Evolutionary conservation across 306 rosid species (phyloP).

Genomic region (Aeschynomene evenia): DNA sequence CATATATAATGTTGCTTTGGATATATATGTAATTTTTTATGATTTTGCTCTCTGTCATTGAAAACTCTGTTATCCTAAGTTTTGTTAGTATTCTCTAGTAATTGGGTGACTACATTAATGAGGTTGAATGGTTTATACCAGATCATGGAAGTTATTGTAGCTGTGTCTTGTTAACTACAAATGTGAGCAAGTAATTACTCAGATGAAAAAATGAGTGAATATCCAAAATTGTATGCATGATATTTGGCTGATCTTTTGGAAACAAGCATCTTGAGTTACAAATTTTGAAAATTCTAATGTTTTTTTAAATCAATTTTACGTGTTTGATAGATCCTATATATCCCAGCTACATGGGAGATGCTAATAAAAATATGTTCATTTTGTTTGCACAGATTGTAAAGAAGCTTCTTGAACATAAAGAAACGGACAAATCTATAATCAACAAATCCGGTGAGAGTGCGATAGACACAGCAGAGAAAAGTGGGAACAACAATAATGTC

Average conservation of each 20-base stretch:
- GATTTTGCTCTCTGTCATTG: background rate
- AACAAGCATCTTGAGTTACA: no score
- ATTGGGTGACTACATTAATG: background rate
- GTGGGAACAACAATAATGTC: conserved; percentile 43
- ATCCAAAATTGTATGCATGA: no score
- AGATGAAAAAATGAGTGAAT: no score
- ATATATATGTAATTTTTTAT: background rate
- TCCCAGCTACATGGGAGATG: background rate
- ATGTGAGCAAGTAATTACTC: no score
- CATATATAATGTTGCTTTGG: background rate
- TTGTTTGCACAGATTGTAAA: conserved; percentile 70
- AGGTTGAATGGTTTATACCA: background rate
- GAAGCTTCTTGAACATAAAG: conserved; percentile 54
- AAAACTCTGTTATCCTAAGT: background rate
- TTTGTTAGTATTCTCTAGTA: background rate
- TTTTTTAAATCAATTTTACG: background rate
- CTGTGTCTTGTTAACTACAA: no score
- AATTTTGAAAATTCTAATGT: no score
- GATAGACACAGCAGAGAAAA: conserved; percentile 89
- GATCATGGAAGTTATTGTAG: background rate
- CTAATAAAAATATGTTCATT: background rate
- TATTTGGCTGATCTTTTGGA: background rate
- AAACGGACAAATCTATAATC: conserved; percentile 46
- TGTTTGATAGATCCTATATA: background rate
- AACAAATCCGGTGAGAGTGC: conserved; percentile 82